These are phyloP conservation scores for Cladophialophora carrionii DNA, from an alignment of 2,329 filamentous ascomycete genomes.

Conservation along the genomic window DNA sequence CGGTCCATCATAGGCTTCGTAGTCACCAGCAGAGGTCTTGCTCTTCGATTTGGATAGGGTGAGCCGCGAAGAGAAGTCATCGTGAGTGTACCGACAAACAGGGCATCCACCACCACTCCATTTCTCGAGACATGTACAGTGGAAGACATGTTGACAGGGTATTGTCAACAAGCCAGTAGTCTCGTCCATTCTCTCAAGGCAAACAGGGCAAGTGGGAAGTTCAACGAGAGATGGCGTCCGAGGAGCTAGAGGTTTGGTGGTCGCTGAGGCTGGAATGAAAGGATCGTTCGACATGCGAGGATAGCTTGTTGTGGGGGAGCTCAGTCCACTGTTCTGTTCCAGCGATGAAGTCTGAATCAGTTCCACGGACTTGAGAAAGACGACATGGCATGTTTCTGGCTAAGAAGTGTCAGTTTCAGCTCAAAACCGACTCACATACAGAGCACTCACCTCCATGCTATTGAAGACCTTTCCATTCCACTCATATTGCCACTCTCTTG, in stretches of 20 bases:
- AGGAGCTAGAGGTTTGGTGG: conserved; percentile 67
- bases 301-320: conserved; percentile 53
- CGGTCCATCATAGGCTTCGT: conserved; percentile 58
- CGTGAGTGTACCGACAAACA: conserved; percentile 86
- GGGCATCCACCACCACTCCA: conserved; percentile 95
- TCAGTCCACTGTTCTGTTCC: conserved; percentile 40
- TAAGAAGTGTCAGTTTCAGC: conserved; percentile 44
- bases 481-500: conserved; percentile 76
- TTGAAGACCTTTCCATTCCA: conserved; percentile 96
- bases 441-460: conserved; percentile 72
- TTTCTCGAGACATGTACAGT: conserved; percentile 92
- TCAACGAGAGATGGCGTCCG: conserved; percentile 84
- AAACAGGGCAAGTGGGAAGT: conserved; percentile 93
- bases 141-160: conserved; percentile 95
- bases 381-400: conserved; percentile 92
- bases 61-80: conserved; percentile 51
- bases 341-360: conserved; percentile 65
- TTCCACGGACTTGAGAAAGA: conserved; percentile 89
- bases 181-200: conserved; percentile 96
- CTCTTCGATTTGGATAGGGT: conserved; percentile 34
- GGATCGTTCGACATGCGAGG: conserved; percentile 67
- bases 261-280: conserved; percentile 60
- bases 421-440: conserved; percentile 2
- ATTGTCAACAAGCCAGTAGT: conserved; percentile 94
- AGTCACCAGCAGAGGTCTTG: conserved; percentile 43